phyloP scores from a whole-genome alignment of 2,329 filamentous ascomycete species.

The Calcarisporium arbuscula region DNA sequence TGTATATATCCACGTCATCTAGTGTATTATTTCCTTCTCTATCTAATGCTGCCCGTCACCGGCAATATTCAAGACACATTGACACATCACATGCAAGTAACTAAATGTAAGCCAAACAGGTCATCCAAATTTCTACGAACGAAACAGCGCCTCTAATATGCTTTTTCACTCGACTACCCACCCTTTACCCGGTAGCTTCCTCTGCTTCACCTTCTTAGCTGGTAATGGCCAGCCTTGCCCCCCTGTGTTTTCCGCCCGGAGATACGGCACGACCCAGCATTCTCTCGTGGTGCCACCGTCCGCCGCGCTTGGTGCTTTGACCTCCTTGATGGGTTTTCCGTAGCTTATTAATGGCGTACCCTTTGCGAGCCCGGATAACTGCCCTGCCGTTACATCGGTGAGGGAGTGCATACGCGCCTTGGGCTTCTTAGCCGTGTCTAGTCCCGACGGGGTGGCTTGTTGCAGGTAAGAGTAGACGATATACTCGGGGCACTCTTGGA shows the following conservation, averaged over 20 bases:
- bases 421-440: constrained; percentile 47
- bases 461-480: constrained; percentile 85
- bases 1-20: too few relatives aligned
- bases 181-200: constrained; percentile 61
- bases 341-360: constrained; percentile 79
- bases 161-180: constrained; percentile 60
- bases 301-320: constrained; percentile 37
- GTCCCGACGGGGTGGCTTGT: constrained; percentile 48
- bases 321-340: constrained; percentile 87
- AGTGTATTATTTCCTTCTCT: too few relatives aligned
- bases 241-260: constrained; percentile 61
- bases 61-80: too few relatives aligned
- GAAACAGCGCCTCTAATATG: not conserved
- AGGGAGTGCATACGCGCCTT: constrained; percentile 86
- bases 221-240: constrained; percentile 78
- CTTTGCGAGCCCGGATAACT: constrained; percentile 72
- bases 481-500: constrained; percentile 75
- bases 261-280: constrained; percentile 75
- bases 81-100: not conserved
- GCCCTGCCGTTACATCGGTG: constrained; percentile 67
- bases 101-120: not conserved
- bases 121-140: constrained; percentile 1
- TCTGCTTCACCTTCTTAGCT: constrained; percentile 77
- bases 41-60: too few relatives aligned
- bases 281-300: constrained; percentile 49